Conservation (phyloP, 805 yeast genomes). For the Starmera pachycereana region DNA sequence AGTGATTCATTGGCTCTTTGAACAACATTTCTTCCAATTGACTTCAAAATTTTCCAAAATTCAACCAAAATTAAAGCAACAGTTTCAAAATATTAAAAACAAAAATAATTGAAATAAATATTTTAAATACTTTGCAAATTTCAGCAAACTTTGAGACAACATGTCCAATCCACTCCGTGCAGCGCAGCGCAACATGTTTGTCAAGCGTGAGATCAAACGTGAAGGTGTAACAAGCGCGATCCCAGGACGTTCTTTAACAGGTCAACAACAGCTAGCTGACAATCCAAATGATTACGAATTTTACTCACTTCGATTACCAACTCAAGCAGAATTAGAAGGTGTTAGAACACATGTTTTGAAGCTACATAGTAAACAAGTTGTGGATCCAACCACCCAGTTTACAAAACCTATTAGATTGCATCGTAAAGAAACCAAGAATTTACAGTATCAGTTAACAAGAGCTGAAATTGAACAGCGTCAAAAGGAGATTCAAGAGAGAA, state of each 20-base stretch:
- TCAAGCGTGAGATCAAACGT: slow-evolving; percentile 4
- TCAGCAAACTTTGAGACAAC: background rate
- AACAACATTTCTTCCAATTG: no score
- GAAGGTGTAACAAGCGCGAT: background rate
- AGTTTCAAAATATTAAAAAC: no score
- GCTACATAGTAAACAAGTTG: slow-evolving; percentile 62
- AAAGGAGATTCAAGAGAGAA: slow-evolving; percentile 34
- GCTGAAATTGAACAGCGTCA: slow-evolving; percentile 63
- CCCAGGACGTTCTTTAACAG: slow-evolving; percentile 2
- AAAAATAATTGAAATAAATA: no score
- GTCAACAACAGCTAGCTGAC: slow-evolving; percentile 10
- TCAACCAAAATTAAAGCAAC: no score
- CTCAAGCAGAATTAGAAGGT: slow-evolving; percentile 59
- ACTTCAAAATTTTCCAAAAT: no score
- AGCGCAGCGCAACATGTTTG: slow-evolving; percentile 8
- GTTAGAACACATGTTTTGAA: slow-evolving; percentile 72
- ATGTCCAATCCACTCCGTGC: slow-evolving; percentile 14
- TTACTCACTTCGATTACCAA: slow-evolving; percentile 54
- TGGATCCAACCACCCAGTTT: slow-evolving; percentile 62
- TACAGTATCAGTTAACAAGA: slow-evolving; percentile 77
- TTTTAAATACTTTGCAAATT: no score
- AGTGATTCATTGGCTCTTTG: no score
- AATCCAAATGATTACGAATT: slow-evolving; percentile 23
- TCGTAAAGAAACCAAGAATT: slow-evolving; percentile 85
- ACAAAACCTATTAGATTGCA: slow-evolving; percentile 80